Evolutionary conservation across 2,329 filamentous ascomycete species (phyloP).

Genomic region (Dissoconium aciculare): DNA sequence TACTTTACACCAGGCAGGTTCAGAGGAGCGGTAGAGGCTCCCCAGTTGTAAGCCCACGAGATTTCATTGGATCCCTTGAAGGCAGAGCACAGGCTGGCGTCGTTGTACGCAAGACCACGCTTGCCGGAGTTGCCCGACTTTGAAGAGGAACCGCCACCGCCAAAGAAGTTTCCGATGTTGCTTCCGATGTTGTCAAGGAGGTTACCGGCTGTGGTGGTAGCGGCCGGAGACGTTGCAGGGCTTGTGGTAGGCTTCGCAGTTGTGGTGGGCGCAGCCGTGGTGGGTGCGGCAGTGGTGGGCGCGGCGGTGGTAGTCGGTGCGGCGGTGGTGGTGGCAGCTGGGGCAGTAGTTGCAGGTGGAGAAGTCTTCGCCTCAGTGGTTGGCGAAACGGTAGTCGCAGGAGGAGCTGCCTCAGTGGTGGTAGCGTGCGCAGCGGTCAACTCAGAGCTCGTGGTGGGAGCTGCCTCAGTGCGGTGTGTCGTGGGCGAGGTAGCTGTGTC

Average conservation of each 20-base stretch:
- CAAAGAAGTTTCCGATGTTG: conserved; percentile 10
- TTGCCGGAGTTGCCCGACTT: conserved; percentile 30
- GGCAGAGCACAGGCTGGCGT: conserved; percentile 36
- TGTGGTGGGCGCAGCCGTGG: conserved; percentile 3
- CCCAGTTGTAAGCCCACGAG: conserved; percentile 59
- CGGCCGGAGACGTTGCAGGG: conserved; percentile 1
- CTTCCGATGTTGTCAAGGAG: conserved; percentile 4
- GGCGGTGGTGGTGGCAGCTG: conserved; percentile 5
- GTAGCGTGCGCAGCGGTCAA: conserved; percentile 9
- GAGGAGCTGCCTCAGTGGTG: background rate
- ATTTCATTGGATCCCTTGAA: conserved; percentile 36
- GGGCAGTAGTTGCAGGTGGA: conserved; percentile 8
- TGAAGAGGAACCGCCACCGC: conserved; percentile 9
- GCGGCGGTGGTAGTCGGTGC: background rate
- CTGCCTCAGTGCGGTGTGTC: conserved; percentile 8
- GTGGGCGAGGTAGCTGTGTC: conserved; percentile 4
- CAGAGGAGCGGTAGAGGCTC: conserved; percentile 30
- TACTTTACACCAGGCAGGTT: conserved; percentile 31
- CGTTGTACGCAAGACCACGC: conserved; percentile 57
- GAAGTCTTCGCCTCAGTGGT: conserved; percentile 1
- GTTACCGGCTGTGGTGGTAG: conserved; percentile 4
- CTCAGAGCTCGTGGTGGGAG: conserved; percentile 6
- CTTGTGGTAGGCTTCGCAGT: conserved; percentile 1
- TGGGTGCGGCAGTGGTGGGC: conserved; percentile 1
- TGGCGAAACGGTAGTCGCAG: conserved; percentile 1